These are phyloP conservation scores for Laetiporus sulphureus DNA, from an alignment of 1,284 basidiomycete species.

Conservation along the genomic window DNA sequence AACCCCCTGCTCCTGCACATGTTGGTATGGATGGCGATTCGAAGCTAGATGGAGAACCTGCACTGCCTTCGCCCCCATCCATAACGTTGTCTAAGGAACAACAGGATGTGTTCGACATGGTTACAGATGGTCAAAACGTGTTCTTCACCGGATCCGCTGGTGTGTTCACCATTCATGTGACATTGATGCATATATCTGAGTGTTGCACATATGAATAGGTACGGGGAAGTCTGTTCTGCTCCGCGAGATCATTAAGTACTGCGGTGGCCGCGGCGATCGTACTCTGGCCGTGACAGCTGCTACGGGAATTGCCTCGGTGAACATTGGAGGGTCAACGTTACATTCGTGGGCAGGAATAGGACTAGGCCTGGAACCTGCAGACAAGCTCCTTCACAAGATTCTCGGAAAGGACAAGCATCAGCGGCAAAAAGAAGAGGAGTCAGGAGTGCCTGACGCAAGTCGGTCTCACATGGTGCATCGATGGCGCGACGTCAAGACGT, in stretches of 20 bases:
- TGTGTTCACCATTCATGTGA: constrained; percentile 17
- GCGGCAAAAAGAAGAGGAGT: constrained; percentile 39
- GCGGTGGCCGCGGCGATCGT: constrained; percentile 9
- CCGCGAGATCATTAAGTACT: constrained; percentile 75
- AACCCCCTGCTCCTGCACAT: too few relatives aligned
- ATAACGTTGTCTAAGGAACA: constrained; percentile 45
- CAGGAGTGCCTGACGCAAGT: constrained; percentile 31
- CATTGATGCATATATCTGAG: not conserved
- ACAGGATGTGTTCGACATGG: constrained; percentile 45
- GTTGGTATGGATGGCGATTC: not conserved
- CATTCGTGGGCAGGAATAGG: constrained; percentile 94
- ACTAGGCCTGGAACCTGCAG: constrained; percentile 65
- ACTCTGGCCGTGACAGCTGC: constrained; percentile 57
- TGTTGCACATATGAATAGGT: constrained; percentile 37
- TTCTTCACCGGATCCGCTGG: constrained; percentile 82
- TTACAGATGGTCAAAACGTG: constrained; percentile 53
- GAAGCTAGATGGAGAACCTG: not conserved
- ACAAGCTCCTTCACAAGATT: constrained; percentile 64
- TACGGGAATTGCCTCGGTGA: constrained; percentile 89
- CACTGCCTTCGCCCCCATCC: not conserved
- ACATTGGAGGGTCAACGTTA: constrained; percentile 89
- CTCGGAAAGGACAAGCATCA: constrained; percentile 25
- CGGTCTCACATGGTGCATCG: constrained; percentile 24
- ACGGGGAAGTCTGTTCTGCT: constrained; percentile 94
- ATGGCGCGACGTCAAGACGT: constrained; percentile 45